Base-by-base conservation (phyloP, 148 eudicot genomes). In the Vaccinium darrowii region DNA sequence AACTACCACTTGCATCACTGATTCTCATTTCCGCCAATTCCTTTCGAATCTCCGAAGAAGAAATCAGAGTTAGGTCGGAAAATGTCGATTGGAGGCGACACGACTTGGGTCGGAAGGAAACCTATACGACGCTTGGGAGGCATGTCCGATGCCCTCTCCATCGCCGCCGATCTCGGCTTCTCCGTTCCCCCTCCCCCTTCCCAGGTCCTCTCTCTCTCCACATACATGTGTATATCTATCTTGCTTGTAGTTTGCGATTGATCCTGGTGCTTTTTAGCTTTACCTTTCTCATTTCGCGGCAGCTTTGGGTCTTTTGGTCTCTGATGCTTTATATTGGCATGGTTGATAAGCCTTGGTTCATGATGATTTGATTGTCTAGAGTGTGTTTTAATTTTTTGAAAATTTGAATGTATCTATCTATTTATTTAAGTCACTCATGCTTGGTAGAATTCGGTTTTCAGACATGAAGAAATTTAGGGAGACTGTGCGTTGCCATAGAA, bases 101-200 rank as follows among this genome's bases (percentile, higher is more conserved):
- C 89, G 1, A 89, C 90, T 78, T 92, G 95, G 95, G 95, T 92
- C n/a, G 93, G 95, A 43, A 91, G 86, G 90, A 92, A 90, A 79
- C 91, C 95, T 9, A 69, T 91, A 58, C 83, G 91, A 65, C 89
- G 95, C 49, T 86, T 92, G 21, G 95, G 95, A 77, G 93, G 95
- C 7, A 92, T 92, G 95, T 92, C 93, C 12, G 95, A 92, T 85
- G 93, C 95, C 62, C 92, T 92, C 81, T 89, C 95, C 50, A 89
- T 92, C 88, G 95, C 95, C 86, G 85, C 93, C 18, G 95, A 91
- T 88, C 93, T 92, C 16, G 95, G 95, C 50, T 92, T 85, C 75
- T 89, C 88, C 2, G 84, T 91, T 6, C 73, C 89, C 67, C 83
- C 85, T 85, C 87, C 92, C 80, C 87, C 88, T 71, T 87, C 92